Evolutionary conservation across 495 filamentous ascomycete species (phyloP), one percentile per base, ranked within the genome.

Genomic region (Oleoguttula mirabilis): DNA sequence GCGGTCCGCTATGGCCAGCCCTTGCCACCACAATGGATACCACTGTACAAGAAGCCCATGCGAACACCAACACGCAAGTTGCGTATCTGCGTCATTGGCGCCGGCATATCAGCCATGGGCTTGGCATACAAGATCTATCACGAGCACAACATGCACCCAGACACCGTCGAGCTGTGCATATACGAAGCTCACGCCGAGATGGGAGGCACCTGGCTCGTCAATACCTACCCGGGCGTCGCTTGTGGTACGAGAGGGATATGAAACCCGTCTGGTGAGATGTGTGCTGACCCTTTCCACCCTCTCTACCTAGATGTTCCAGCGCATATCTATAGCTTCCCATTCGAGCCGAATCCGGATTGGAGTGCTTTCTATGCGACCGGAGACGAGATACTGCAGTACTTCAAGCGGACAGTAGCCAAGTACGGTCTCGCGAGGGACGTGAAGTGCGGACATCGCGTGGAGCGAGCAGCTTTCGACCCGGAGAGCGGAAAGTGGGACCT

Each of bases 71-170:
- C 47, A 3, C 55, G 57, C 32, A 52, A 55, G 24, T 20, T 62
- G 0, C 50, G 53, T 21, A 41, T 62, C 8, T n/a, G 53, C 11
- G 51, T 48, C 10, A 56, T 62, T 16, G 59, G 57, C 21, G 59
- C 47, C 19, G 54, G 56, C n/a, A 50, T 58, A 34, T 52, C 48
- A 16, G 56, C 51, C 5, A 60, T 62, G 36, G 51, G 55, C n/a
- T 35, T 55, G 24, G 59, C 59, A 19, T 58, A 62, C 32, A 54
- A 62, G 36, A 36, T 62, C 34, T 55, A 62, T 41, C 54, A 62
- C 32, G 39, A 56, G 22, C 49, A 47, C 27, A 32, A 34, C 14
- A 21, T 50, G 24, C 21, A 38, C 20, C 21, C 11, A 16, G 16
- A 46, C 17, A 52, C 55, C 5, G 51, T 60, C n/a, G 58, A 61